These are phyloP conservation scores for Chionographis japonica DNA, from an alignment of 106 monocot genomes.

Conservation along the genomic window DNA sequence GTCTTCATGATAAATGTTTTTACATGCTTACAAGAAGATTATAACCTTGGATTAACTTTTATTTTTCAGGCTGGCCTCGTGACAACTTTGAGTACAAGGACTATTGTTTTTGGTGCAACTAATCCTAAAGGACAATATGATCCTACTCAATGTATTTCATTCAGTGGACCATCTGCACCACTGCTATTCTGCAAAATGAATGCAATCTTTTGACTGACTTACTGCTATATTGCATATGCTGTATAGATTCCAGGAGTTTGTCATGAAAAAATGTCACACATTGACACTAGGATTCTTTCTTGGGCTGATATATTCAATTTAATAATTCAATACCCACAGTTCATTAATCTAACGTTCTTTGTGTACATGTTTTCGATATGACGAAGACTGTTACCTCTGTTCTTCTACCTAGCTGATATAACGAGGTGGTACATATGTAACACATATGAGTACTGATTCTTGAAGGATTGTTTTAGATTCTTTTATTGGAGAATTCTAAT, in stretches of 20 bases:
- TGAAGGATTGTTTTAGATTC: no score
- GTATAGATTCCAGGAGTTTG: no score
- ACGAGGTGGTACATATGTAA: no score
- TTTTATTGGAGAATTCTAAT: no score
- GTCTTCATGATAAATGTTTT: not conserved
- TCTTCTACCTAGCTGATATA: no score
- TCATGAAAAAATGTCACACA: not conserved
- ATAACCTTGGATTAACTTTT: slow-evolving; percentile 9
- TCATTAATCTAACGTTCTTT: no score
- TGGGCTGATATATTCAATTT: not conserved
- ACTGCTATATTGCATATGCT: no score
- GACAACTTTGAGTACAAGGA: slow-evolving; percentile 85
- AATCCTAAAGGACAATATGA: slow-evolving; percentile 97
- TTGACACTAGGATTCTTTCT: not conserved
- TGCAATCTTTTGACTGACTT: not conserved
- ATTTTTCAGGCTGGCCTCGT: slow-evolving; percentile 86
- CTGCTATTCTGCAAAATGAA: not conserved
- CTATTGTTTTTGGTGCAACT: slow-evolving; percentile 90
- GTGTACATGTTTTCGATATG: no score
- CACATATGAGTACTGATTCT: no score
- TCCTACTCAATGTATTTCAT: slow-evolving; percentile 71
- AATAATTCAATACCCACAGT: no score
- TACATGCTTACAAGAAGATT: not conserved
- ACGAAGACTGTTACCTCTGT: no score
- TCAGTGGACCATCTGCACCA: not conserved